These are phyloP conservation scores for Pichia cactophila DNA, from an alignment of 1,139 yeast genomes.

Conservation along the genomic window DNA sequence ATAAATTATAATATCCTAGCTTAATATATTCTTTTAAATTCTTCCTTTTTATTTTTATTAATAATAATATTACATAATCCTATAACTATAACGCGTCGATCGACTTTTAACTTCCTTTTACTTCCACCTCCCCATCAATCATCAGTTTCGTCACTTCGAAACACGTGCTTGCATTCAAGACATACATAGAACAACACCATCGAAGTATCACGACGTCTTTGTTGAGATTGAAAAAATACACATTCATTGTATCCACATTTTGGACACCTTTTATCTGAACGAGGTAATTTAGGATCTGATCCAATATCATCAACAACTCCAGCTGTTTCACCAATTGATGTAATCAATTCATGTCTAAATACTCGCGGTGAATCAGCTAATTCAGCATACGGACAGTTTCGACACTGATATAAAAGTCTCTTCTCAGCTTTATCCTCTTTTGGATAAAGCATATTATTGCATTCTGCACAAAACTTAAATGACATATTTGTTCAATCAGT, in stretches of 20 bases:
- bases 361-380: constrained; percentile 85
- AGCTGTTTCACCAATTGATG: constrained; percentile 90
- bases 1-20: no score
- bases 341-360: constrained; percentile 85
- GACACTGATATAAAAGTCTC: constrained; percentile 80
- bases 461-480: constrained; percentile 86
- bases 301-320: constrained; percentile 98
- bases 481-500: constrained; percentile 43
- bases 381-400: constrained; percentile 93
- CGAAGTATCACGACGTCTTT: constrained; percentile 86
- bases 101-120: no score
- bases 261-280: constrained; percentile 91
- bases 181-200: constrained; percentile 96
- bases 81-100: neutral
- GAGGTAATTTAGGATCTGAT: constrained; percentile 89
- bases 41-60: neutral
- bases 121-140: neutral
- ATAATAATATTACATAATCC: constrained; percentile 8
- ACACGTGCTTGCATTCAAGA: constrained; percentile 73
- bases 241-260: constrained; percentile 80
- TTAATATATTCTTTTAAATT: no score
- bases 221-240: constrained; percentile 95
- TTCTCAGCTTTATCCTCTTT: constrained; percentile 76
- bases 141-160: constrained; percentile 29
- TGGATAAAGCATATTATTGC: constrained; percentile 98